Evolutionary conservation across 352 stramenopile species (phyloP), one percentile per base, ranked within the genome.

Genomic region (Pythium sp.): DNA sequence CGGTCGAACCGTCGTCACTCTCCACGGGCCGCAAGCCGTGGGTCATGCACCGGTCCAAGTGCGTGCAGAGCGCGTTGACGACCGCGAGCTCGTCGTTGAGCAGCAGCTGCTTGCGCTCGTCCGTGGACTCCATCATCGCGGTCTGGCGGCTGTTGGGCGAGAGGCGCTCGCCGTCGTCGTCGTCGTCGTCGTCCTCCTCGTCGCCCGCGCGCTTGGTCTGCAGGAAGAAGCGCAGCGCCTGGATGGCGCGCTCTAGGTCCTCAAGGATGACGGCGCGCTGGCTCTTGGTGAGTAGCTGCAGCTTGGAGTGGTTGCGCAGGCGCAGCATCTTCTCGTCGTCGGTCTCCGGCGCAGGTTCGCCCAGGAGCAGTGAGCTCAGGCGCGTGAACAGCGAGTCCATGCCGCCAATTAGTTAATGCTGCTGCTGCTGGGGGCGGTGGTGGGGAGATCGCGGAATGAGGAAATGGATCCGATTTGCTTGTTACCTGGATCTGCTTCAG

Each of bases 251-350:
- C 72, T 94, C 86, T 5, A 94, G 78, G 68, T 94, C 87, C 47
- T 94, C 87, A 55, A 94, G 84, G 38, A 94, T 80, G 60, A 93
- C 86, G 43, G 74, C 74, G 64, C 87, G 84, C 66, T 94, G 83
- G 60, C 80, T 91, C 67, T 92, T 91, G 74, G 83, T 77, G 43
- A 93, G 78, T 56, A 93, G 72, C 64, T 87, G 77, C 22, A 76
- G 72, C 75, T 90, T 87, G 36, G 81, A 72, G 47, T 82, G 76
- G 58, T 81, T 74, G 30, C 82, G 80, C 24, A 83, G 74, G 0
- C 81, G 75, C 54, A 79, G 53, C 26, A 79, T 72, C 14, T 70
- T 71, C 72, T 89, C 76, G 70, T 89, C 75, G 43, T 85, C 75
- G 9, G 75, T 91, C 73, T 87, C 77, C 36, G 83, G 77, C 55